A percentile compares a stretch with the other conserved stretches of the same genome.
These are phyloP conservation scores for Brassica juncea DNA, from an alignment of 345 rosid genomes.

Conservation along the genomic window DNA sequence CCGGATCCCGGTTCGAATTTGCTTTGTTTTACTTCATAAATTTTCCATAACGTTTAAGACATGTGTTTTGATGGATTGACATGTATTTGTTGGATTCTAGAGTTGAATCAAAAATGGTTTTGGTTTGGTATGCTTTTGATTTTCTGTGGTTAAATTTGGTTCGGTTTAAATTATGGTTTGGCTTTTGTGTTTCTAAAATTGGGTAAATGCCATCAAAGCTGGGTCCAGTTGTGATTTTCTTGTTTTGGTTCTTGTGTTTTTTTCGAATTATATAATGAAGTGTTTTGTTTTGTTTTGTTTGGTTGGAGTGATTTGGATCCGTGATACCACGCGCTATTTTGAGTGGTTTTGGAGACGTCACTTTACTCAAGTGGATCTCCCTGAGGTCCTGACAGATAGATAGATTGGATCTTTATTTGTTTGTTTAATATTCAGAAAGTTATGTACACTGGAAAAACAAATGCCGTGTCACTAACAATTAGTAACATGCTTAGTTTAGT, in stretches of 20 bases:
- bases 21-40: not conserved
- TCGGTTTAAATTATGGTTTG: not conserved
- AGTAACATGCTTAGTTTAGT: constrained; percentile 39
- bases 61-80: no score
- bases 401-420: constrained; percentile 29
- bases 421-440: not conserved
- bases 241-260: not conserved
- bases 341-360: constrained; percentile 42
- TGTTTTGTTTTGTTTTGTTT: constrained; percentile 15
- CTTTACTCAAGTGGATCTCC: constrained; percentile 44
- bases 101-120: not conserved
- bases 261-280: constrained; percentile 17
- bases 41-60: not conserved
- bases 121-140: not conserved
- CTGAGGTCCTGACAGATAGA: constrained; percentile 42
- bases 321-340: constrained; percentile 35
- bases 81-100: not conserved
- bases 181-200: not conserved
- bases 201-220: constrained; percentile 36
- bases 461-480: constrained; percentile 22
- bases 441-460: not conserved
- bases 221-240: constrained; percentile 39
- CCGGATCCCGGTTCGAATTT: constrained; percentile 11
- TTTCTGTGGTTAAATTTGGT: not conserved
- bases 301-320: constrained; percentile 17